A percentile compares a stretch with the other conserved stretches of the same genome.
These are phyloP conservation scores for Auricularia cornea DNA, from an alignment of 768 basidiomycete genomes.

Conservation along the genomic window DNA sequence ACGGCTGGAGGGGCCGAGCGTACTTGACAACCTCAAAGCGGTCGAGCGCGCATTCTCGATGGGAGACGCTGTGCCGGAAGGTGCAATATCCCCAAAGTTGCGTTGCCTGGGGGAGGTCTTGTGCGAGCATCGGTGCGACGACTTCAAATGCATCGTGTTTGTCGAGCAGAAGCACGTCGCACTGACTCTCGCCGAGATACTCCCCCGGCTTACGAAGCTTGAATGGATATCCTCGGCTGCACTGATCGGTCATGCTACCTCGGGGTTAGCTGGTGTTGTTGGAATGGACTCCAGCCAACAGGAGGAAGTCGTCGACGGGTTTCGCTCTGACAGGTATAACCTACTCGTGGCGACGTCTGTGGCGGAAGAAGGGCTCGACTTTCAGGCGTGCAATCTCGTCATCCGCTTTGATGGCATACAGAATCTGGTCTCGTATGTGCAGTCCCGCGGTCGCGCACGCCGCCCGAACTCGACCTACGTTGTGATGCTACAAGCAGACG, in stretches of 20 bases:
- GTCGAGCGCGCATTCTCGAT: too few relatives aligned
- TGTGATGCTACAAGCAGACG: constrained; percentile 65
- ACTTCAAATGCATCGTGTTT: constrained; percentile 80
- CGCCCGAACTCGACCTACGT: constrained; percentile 69
- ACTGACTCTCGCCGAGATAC: constrained; percentile 52
- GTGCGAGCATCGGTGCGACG: constrained; percentile 37
- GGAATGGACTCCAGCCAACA: constrained; percentile 47
- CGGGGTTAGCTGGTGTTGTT: constrained; percentile 33
- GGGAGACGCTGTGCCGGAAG: too few relatives aligned
- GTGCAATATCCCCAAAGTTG: constrained; percentile 72
- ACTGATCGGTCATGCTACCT: constrained; percentile 63
- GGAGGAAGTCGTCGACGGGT: constrained; percentile 53
- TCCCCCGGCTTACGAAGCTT: constrained; percentile 53
- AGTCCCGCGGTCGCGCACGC: constrained; percentile 81
- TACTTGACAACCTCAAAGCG: constrained; percentile 14
- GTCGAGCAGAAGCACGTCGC: constrained; percentile 82
- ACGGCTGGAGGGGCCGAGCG: too few relatives aligned
- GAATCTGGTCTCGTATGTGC: constrained; percentile 81
- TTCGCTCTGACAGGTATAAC: constrained; percentile 58
- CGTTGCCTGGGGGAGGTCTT: constrained; percentile 53
- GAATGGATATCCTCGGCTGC: constrained; percentile 50
- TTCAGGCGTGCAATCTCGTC: constrained; percentile 80
- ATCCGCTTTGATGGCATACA: constrained; percentile 77
- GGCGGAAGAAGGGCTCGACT: constrained; percentile 89
- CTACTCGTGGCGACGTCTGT: constrained; percentile 76